A percentile compares a stretch with the other conserved stretches of the same genome.
These are phyloP conservation scores for Dovyalis caffra DNA, from an alignment of 345 rosid genomes.

Conservation along the genomic window DNA sequence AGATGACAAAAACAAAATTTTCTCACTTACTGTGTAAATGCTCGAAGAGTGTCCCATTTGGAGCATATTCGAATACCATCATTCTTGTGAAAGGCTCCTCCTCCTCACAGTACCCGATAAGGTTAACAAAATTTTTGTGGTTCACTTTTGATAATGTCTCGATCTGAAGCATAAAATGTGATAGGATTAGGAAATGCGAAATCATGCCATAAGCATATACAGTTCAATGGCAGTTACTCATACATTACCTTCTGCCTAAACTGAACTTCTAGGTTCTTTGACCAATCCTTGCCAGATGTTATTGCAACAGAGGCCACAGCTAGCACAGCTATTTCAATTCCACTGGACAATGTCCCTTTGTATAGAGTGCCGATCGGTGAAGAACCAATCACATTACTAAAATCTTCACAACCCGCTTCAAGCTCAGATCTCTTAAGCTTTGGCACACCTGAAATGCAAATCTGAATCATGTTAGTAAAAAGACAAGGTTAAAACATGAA, in stretches of 20 bases:
- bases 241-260: constrained; percentile 71
- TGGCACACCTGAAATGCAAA: constrained; percentile 63
- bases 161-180: constrained; percentile 45
- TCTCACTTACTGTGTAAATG: constrained; percentile 77
- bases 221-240: not conserved
- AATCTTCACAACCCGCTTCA: constrained; percentile 92
- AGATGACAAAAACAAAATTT: not conserved
- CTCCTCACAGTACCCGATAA: constrained; percentile 82
- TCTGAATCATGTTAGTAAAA: not conserved
- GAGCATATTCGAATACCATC: constrained; percentile 95
- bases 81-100: constrained; percentile 79
- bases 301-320: constrained; percentile 50
- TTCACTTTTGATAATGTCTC: constrained; percentile 70
- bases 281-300: constrained; percentile 61
- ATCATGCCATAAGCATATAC: not conserved
- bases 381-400: constrained; percentile 84
- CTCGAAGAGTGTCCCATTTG: constrained; percentile 90
- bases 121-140: constrained; percentile 90
- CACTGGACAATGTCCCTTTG: constrained; percentile 89
- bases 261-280: constrained; percentile 57
- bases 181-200: constrained; percentile 7
- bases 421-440: constrained; percentile 79
- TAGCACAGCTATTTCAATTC: constrained; percentile 66
- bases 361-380: constrained; percentile 64
- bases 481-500: constrained; percentile 4